Evolutionary conservation across 805 yeast species (phyloP).

Genomic region (Kodamaea sagamina): DNA sequence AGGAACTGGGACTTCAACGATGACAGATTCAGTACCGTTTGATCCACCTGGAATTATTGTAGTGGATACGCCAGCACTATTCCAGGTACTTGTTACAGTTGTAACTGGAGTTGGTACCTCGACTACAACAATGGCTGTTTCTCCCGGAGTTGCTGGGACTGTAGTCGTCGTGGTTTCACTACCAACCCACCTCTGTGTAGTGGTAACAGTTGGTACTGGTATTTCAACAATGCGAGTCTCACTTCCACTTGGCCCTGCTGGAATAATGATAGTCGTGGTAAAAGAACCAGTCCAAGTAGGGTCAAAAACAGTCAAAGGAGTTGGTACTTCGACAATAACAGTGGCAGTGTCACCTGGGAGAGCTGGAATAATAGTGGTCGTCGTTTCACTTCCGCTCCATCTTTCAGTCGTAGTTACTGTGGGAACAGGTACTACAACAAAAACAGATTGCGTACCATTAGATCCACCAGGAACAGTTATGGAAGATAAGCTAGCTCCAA

Average conservation of each 20-base stretch:
- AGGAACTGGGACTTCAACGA: slow-evolving; percentile 15
- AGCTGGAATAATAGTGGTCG: slow-evolving; percentile 22
- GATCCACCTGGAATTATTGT: slow-evolving; percentile 6
- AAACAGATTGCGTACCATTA: slow-evolving; percentile 14
- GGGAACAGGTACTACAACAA: slow-evolving; percentile 15
- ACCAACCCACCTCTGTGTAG: slow-evolving; percentile 15
- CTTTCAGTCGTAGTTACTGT: slow-evolving; percentile 5
- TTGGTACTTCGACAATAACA: slow-evolving; percentile 11
- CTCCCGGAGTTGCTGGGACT: slow-evolving; percentile 6
- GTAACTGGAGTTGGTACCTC: slow-evolving; percentile 15
- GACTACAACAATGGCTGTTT: slow-evolving; percentile 13
- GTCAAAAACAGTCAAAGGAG: slow-evolving; percentile 6
- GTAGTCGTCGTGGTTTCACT: slow-evolving; percentile 12
- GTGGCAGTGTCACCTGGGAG: slow-evolving; percentile 9
- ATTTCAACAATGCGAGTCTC: slow-evolving; percentile 17
- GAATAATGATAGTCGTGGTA: slow-evolving; percentile 8
- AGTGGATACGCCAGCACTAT: not conserved
- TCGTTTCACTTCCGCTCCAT: slow-evolving; percentile 21
- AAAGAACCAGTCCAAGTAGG: slow-evolving; percentile 9
- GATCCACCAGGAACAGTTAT: slow-evolving; percentile 14
- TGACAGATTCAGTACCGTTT: slow-evolving; percentile 16
- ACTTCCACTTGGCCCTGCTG: slow-evolving; percentile 12
- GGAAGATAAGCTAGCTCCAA: slow-evolving; percentile 12
- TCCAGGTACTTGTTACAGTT: slow-evolving; percentile 5
- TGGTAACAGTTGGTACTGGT: slow-evolving; percentile 16